phyloP scores from a whole-genome alignment of 805 yeast species.

The Candida glaebosa region DNA sequence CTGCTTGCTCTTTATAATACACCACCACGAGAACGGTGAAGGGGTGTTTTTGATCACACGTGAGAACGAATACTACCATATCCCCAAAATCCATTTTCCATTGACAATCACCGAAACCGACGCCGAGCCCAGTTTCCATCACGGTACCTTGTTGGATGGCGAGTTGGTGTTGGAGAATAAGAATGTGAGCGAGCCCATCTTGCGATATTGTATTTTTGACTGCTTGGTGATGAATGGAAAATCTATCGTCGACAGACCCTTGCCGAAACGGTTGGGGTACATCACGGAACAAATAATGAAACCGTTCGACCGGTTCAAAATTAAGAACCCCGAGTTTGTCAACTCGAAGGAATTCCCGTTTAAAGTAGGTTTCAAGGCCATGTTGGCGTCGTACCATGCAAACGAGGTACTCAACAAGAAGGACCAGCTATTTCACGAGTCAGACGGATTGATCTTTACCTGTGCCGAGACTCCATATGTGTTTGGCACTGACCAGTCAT shows the following conservation, averaged over 20 bases:
- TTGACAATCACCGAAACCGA: conserved; percentile 36
- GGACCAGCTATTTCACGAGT: conserved; percentile 74
- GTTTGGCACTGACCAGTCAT: conserved; percentile 81
- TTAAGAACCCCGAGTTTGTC: conserved; percentile 68
- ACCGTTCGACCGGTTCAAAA: conserved; percentile 74
- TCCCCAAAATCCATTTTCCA: conserved; percentile 87
- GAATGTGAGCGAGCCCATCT: conserved; percentile 47
- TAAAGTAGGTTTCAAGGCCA: conserved; percentile 79
- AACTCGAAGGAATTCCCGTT: conserved; percentile 68
- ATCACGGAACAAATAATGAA: conserved; percentile 75
- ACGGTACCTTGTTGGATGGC: conserved; percentile 90
- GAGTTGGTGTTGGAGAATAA: conserved; percentile 78
- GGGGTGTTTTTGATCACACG: conserved; percentile 87
- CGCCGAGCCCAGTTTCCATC: conserved; percentile 60
- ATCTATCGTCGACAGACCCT: conserved; percentile 61
- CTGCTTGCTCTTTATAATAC: conserved; percentile 66
- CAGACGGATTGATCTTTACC: conserved; percentile 93
- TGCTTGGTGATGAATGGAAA: conserved; percentile 81
- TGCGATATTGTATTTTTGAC: conserved; percentile 86
- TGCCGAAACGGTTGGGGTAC: conserved; percentile 83
- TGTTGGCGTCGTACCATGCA: conserved; percentile 80
- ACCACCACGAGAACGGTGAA: conserved; percentile 74
- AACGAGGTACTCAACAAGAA: conserved; percentile 69
- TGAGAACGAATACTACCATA: conserved; percentile 78
- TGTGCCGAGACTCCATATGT: conserved; percentile 84